phyloP scores from a whole-genome alignment of 106 monocot species.

The Agapanthus africanus region DNA sequence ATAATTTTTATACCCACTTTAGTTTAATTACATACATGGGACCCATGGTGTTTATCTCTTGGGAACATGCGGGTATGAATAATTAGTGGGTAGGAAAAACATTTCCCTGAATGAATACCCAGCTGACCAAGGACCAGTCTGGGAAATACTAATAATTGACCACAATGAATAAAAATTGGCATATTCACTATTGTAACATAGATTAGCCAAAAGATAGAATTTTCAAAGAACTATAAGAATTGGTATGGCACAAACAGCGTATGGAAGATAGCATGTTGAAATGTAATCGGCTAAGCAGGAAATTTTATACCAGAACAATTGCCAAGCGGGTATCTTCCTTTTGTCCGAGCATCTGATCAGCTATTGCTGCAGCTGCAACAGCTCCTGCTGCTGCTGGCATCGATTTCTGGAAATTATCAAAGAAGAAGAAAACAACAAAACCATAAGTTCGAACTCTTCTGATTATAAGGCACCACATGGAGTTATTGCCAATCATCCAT shows the following conservation, averaged over 20 bases:
- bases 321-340: conserved; percentile 75
- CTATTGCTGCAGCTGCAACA: conserved; percentile 93
- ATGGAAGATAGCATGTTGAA: neutral
- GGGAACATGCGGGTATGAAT: no score
- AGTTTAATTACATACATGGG: no score
- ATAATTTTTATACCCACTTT: no score
- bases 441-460: neutral
- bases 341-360: conserved; percentile 96
- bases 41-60: no score
- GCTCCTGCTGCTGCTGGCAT: conserved; percentile 99
- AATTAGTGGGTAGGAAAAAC: no score
- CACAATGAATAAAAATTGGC: neutral
- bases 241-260: neutral
- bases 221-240: neutral
- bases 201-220: neutral
- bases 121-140: no score
- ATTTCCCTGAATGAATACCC: no score
- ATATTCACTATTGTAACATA: neutral
- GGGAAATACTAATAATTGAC: neutral
- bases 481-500: no score
- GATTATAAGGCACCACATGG: neutral
- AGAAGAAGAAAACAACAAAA: conserved; percentile 1
- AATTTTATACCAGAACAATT: conserved; percentile 79
- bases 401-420: conserved; percentile 36
- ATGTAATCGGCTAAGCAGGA: neutral